These are phyloP conservation scores for Cadophora gregata DNA, from an alignment of 2,329 filamentous ascomycete genomes.

Conservation along the genomic window DNA sequence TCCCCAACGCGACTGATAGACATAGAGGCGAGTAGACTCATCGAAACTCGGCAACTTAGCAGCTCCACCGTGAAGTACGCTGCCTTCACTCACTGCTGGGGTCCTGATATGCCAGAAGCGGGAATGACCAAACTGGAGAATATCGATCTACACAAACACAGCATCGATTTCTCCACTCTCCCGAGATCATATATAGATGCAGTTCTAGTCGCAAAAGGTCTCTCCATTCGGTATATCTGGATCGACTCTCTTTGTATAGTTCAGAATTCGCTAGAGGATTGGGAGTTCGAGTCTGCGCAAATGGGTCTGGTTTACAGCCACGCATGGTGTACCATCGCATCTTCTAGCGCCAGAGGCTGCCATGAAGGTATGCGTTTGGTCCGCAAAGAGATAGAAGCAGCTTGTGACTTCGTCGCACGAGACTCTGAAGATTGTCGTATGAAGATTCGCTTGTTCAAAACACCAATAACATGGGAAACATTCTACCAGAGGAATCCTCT, in stretches of 20 bases:
- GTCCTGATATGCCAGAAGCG: background rate
- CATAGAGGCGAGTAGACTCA: background rate
- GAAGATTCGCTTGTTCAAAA: background rate
- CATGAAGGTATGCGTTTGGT: background rate
- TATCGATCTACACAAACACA: background rate
- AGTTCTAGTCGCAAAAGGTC: background rate
- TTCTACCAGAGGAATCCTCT: background rate
- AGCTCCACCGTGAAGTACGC: background rate
- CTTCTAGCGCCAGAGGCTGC: background rate
- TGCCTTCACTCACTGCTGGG: background rate
- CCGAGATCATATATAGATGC: background rate
- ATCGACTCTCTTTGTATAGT: background rate
- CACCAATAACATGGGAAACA: background rate
- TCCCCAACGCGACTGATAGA: background rate
- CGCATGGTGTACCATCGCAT: background rate
- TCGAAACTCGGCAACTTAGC: background rate
- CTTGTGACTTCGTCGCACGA: background rate
- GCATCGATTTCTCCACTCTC: background rate
- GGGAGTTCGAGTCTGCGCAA: background rate
- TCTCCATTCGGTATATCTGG: background rate
- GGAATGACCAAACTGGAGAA: background rate
- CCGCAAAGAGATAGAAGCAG: background rate
- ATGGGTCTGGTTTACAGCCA: conserved; percentile 1
- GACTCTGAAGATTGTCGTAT: background rate
- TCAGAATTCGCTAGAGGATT: background rate